phyloP scores from a whole-genome alignment of 176 grass and related monocot species.

The Stipa capillata region DNA sequence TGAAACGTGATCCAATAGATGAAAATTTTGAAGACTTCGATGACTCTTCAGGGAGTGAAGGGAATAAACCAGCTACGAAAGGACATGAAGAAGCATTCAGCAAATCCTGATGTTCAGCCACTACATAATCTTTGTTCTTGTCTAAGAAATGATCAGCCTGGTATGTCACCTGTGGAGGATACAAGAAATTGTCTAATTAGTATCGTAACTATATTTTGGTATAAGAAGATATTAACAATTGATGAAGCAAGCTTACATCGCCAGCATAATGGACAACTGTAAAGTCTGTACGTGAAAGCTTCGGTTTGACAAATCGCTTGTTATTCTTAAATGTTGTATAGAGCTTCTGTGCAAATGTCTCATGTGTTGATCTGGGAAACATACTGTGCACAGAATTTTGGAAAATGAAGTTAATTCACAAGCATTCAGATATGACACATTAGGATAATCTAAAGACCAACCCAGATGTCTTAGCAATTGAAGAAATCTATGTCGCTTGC shows the following conservation, averaged over 20 bases:
- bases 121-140: constrained; percentile 99
- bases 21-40: constrained; percentile 97
- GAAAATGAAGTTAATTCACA: constrained; percentile 24
- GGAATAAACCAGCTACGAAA: constrained; percentile 85
- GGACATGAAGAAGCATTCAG: constrained; percentile 74
- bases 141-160: constrained; percentile 87
- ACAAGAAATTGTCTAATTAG: constrained; percentile 16
- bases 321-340: constrained; percentile 89
- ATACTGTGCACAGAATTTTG: constrained; percentile 55
- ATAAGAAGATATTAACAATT: constrained; percentile 12
- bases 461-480: neutral
- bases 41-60: constrained; percentile 85
- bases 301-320: constrained; percentile 90
- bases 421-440: constrained; percentile 13
- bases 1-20: constrained; percentile 93
- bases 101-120: constrained; percentile 96
- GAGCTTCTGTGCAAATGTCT: constrained; percentile 97
- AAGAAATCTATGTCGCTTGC: constrained; percentile 7
- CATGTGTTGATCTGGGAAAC: constrained; percentile 99
- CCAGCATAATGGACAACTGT: constrained; percentile 96
- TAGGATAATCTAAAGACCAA: constrained; percentile 4
- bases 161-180: constrained; percentile 69
- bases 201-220: neutral
- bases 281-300: constrained; percentile 96
- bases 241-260: constrained; percentile 50